These are phyloP conservation scores for Fusarium clavum DNA, from an alignment of 2,329 filamentous ascomycete species.

Conservation along the genomic window DNA sequence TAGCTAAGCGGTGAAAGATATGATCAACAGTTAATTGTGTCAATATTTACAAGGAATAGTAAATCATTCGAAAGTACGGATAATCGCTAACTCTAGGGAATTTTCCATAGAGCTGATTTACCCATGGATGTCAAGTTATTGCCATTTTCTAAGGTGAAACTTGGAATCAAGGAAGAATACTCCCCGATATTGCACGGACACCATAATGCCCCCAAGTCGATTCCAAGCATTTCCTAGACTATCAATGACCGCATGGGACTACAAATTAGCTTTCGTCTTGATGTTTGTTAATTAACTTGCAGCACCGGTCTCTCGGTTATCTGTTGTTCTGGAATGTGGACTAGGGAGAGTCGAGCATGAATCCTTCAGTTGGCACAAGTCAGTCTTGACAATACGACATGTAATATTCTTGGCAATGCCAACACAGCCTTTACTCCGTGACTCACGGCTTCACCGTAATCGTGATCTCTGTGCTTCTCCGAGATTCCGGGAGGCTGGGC, in stretches of 20 bases:
- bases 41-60: slow-evolving; percentile 11
- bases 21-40: slow-evolving; percentile 3
- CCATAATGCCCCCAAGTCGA: neutral
- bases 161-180: slow-evolving; percentile 12
- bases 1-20: slow-evolving; percentile 27
- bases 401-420: neutral
- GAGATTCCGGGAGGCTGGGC: slow-evolving; percentile 20
- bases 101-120: neutral
- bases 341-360: neutral
- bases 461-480: slow-evolving; percentile 10
- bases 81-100: neutral
- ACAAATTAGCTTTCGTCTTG: neutral
- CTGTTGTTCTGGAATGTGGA: neutral
- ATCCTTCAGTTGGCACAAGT: neutral
- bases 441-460: neutral
- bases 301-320: neutral
- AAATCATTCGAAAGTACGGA: neutral
- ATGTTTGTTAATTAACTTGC: neutral
- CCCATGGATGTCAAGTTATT: slow-evolving; percentile 1
- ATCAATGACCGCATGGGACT: slow-evolving; percentile 4
- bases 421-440: neutral
- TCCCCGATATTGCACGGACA: slow-evolving; percentile 11
- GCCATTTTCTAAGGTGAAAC: slow-evolving; percentile 15
- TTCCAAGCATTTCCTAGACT: neutral
- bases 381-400: neutral